Percentiles rank a stretch among this genome's conserved stretches.
These are phyloP conservation scores for Magnolia changhungtana DNA, from an alignment of 164 flowering plant genomes.

Conservation along the genomic window DNA sequence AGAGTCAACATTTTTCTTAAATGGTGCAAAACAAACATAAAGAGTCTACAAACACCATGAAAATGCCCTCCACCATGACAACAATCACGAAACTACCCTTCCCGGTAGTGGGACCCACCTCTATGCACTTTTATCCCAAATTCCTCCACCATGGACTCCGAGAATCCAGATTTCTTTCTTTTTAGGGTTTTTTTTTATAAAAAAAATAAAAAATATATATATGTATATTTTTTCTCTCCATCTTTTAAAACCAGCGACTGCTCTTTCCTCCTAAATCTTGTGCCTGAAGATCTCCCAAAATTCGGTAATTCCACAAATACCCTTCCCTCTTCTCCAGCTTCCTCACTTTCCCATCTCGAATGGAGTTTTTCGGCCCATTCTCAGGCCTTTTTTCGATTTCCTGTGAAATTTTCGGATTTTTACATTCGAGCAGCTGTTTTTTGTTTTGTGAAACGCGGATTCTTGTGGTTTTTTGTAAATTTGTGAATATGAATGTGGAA, in stretches of 20 bases:
- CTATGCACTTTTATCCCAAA: constrained; percentile 12
- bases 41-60: too few relatives aligned
- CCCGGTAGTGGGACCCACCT: background rate
- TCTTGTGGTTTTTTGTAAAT: background rate
- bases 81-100: background rate
- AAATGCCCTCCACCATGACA: background rate
- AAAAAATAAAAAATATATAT: too few relatives aligned
- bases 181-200: background rate
- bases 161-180: constrained; percentile 4
- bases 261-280: background rate
- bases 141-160: constrained; percentile 10
- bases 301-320: constrained; percentile 11
- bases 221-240: background rate
- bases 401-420: background rate
- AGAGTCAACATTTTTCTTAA: too few relatives aligned
- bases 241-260: background rate
- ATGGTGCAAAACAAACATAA: too few relatives aligned
- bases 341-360: background rate
- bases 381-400: background rate
- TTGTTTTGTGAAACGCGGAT: background rate
- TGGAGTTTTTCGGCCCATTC: background rate
- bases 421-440: background rate
- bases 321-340: background rate
- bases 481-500: background rate
- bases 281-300: background rate